A percentile compares a stretch with the other conserved stretches of the same genome.
Evolutionary conservation across 1,284 basidiomycete genomes (phyloP).

Genomic region (Sphaerobolus stellatus): DNA sequence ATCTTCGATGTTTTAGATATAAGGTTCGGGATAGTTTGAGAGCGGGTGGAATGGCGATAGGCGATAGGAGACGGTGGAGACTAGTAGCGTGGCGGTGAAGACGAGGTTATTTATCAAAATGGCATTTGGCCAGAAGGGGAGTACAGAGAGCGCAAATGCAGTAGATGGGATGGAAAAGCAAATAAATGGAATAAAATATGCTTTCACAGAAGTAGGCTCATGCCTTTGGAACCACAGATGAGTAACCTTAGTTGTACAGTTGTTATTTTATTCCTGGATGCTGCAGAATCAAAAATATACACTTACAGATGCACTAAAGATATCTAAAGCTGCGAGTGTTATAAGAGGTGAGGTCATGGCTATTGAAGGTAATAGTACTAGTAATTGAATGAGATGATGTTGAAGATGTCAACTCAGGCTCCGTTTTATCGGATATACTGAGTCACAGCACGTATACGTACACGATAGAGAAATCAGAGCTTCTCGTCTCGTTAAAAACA

Average conservation of each 20-base stretch:
- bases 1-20: conserved; percentile 16
- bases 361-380: too few species aligned
- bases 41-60: conserved; percentile 27
- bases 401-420: too few species aligned
- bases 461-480: too few species aligned
- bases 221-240: neutral
- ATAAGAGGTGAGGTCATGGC: too few species aligned
- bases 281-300: too few species aligned
- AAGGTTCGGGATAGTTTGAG: conserved; percentile 25
- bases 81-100: neutral
- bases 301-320: too few species aligned
- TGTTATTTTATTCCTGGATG: too few species aligned
- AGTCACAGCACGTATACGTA: too few species aligned
- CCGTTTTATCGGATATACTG: too few species aligned
- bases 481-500: too few species aligned
- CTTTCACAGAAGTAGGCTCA: neutral
- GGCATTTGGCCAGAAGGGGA: neutral
- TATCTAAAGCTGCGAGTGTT: too few species aligned
- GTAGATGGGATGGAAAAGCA: neutral
- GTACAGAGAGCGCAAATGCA: neutral
- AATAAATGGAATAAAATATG: neutral
- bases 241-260: neutral
- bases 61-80: conserved; percentile 20
- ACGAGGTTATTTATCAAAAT: neutral
- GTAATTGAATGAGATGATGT: too few species aligned